phyloP scores from a whole-genome alignment of 306 rosid species.

The Lablab purpureus region DNA sequence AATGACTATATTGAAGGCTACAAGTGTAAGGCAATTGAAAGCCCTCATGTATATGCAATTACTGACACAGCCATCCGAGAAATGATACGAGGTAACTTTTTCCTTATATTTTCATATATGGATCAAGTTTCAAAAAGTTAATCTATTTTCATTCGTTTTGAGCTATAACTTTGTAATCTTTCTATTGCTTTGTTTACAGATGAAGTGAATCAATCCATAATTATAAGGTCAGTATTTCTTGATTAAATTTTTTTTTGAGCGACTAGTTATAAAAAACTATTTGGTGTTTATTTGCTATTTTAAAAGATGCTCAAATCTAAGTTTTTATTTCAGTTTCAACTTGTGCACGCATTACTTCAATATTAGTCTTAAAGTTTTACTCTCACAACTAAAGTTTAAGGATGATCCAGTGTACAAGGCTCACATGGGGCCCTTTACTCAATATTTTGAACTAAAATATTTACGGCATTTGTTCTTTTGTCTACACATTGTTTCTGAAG shows the following conservation, averaged over 20 bases:
- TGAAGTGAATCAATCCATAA: constrained; percentile 97
- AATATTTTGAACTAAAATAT: constrained; percentile 18
- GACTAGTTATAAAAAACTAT: not conserved
- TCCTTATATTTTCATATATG: constrained; percentile 21
- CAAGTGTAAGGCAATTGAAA: constrained; percentile 70
- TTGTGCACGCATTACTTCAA: constrained; percentile 12
- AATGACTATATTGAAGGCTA: constrained; percentile 86
- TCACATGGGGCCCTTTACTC: constrained; percentile 18
- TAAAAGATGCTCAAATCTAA: constrained; percentile 20
- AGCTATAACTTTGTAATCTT: constrained; percentile 42
- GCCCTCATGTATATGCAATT: constrained; percentile 97
- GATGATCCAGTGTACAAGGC: not conserved
- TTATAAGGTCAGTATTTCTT: constrained; percentile 79
- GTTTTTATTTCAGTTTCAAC: constrained; percentile 14
- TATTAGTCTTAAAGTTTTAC: not conserved
- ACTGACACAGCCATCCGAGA: constrained; percentile 92
- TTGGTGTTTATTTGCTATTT: constrained; percentile 6
- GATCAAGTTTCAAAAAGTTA: constrained; percentile 41
- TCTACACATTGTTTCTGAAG: constrained; percentile 7
- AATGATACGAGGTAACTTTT: constrained; percentile 81
- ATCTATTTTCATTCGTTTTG: constrained; percentile 37
- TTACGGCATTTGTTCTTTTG: constrained; percentile 6
- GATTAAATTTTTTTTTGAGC: constrained; percentile 24
- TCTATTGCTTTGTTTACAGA: constrained; percentile 62
- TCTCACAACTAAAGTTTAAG: not conserved